Base-by-base conservation (phyloP, 495 filamentous ascomycete species). In the Xylaria intraflava region DNA sequence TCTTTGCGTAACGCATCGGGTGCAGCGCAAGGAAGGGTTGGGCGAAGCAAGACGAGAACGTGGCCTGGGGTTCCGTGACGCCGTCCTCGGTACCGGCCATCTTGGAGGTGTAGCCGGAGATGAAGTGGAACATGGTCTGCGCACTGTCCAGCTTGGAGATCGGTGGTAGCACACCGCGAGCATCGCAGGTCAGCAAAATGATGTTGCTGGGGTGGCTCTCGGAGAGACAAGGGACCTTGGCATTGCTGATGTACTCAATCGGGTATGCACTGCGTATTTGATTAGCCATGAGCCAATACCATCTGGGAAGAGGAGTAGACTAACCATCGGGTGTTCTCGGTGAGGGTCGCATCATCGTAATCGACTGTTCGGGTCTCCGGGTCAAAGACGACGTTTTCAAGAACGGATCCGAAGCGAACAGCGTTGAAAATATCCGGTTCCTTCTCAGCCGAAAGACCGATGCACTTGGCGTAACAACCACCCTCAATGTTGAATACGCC, bases 111-210 rank as follows among this genome's bases (percentile, higher is more conserved):
- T 98, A 98, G 65, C 93, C 93, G 17, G 87, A 93, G 72, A 98
- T 98, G 82, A 98, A 98, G 82, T 98, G 93, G 83, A 96, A 98
- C 91, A 98, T 97, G 66, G 89, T 95, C 76, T 98, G 93, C 64
- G 90, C 88, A 61, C 85, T 82, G 78, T 86, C 86, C 66, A 98
- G 85, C 81, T 97, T 98, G 62, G 90, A 95, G 76, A 98, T 97
- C 36, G 94, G 94, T 38, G 93, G 93, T 27, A 98, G 85, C 8
- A 97, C 93, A 75, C 94, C 93, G 60, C 94, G 87, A 55, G 94
- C 93, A 71, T 98, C 93, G 71, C 93, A 98, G 54, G 94, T 97
- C 58, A 98, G 83, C 57, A 98, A 87, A 62, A 98, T 87, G 77
- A 98, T 96, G 83, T 98, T 98, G 67, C 78, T 82, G 48, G 93